phyloP scores from a whole-genome alignment of 2,329 filamentous ascomycete genomes.

The Gnomoniopsis smithogilvyi region DNA sequence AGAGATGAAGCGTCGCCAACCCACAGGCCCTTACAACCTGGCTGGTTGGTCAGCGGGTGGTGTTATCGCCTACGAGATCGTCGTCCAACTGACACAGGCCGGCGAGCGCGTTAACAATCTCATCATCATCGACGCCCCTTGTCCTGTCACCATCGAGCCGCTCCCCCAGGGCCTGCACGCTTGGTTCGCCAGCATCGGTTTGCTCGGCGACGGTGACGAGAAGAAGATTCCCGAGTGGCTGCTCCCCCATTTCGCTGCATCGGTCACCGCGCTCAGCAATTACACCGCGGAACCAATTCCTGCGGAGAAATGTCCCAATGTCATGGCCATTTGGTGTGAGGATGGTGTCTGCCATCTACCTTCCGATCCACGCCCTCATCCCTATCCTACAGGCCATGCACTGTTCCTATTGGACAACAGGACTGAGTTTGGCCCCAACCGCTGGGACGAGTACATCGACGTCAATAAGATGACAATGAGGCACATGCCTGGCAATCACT shows the following conservation, averaged over 20 bases:
- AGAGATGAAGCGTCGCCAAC: conserved; percentile 70
- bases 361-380: conserved; percentile 61
- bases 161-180: conserved; percentile 62
- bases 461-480: conserved; percentile 58
- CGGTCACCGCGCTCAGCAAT: conserved; percentile 64
- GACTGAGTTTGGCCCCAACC: conserved; percentile 66
- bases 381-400: conserved; percentile 57
- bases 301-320: conserved; percentile 54
- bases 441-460: conserved; percentile 66
- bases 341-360: conserved; percentile 69
- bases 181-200: conserved; percentile 70
- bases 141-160: conserved; percentile 65
- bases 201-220: conserved; percentile 61
- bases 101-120: conserved; percentile 58
- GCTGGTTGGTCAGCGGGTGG: conserved; percentile 77
- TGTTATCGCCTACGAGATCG: conserved; percentile 67
- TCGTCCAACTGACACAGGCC: conserved; percentile 55
- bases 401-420: conserved; percentile 72
- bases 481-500: conserved; percentile 71
- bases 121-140: conserved; percentile 64
- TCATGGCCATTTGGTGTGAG: conserved; percentile 67
- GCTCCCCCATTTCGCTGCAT: conserved; percentile 68
- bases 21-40: conserved; percentile 63
- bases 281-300: conserved; percentile 66
- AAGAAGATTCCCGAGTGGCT: conserved; percentile 69